These are phyloP conservation scores for Schwanniomyces vanrijiae DNA, from an alignment of 805 yeast genomes.

Conservation along the genomic window DNA sequence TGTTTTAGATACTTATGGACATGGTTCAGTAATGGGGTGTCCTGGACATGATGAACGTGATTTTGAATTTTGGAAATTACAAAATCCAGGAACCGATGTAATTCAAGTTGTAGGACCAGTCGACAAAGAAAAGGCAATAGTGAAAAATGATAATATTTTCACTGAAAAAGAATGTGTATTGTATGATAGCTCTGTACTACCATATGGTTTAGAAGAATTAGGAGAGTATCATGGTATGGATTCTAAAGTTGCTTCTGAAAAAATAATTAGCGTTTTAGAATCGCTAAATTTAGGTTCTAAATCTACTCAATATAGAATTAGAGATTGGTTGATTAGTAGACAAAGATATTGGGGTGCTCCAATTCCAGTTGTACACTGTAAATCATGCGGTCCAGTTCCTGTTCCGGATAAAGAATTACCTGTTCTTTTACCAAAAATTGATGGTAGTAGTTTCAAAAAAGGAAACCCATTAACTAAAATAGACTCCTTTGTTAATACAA, in stretches of 20 bases:
- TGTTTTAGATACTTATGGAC: conserved; percentile 80
- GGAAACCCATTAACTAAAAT: conserved; percentile 64
- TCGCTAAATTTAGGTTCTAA: conserved; percentile 41
- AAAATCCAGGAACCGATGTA: conserved; percentile 47
- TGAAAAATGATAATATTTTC: conserved; percentile 44
- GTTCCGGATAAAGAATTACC: conserved; percentile 90
- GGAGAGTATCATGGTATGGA: conserved; percentile 50
- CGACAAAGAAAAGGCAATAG: conserved; percentile 20
- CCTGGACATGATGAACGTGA: conserved; percentile 94
- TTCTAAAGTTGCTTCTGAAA: conserved; percentile 49
- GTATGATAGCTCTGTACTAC: conserved; percentile 23
- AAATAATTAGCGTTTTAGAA: conserved; percentile 45
- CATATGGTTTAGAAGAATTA: conserved; percentile 24
- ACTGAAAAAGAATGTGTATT: conserved; percentile 45
- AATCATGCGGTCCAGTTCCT: conserved; percentile 82
- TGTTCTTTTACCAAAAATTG: conserved; percentile 67
- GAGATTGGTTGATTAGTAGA: conserved; percentile 95
- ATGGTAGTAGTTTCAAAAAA: conserved; percentile 55
- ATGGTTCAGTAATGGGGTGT: conserved; percentile 97
- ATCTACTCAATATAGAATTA: conserved; percentile 58
- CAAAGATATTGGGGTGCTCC: conserved; percentile 99
- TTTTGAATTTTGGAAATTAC: conserved; percentile 71
- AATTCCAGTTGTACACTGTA: conserved; percentile 90
- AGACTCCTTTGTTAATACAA: conserved; percentile 65
- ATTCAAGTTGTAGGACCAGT: conserved; percentile 47